Percentiles rank a stretch among this genome's conserved stretches.
phyloP scores from a whole-genome alignment of 345 rosid genomes.

The Laguncularia racemosa region DNA sequence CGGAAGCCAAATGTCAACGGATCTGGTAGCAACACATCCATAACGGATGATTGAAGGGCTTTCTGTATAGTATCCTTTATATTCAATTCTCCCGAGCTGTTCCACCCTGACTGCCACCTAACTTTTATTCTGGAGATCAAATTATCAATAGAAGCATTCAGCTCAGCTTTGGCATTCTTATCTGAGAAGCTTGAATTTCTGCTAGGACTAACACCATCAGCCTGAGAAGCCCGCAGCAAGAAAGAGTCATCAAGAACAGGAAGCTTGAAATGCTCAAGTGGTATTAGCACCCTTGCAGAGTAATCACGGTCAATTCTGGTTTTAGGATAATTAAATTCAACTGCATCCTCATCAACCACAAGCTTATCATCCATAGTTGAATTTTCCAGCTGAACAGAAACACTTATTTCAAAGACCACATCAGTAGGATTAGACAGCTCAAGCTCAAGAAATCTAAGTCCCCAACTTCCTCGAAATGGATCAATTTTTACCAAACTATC shows the following conservation, averaged over 20 bases:
- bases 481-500: conserved; percentile 83
- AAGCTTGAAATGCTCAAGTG: conserved; percentile 91
- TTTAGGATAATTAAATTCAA: conserved; percentile 72
- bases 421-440: conserved; percentile 95
- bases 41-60: conserved; percentile 82
- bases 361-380: conserved; percentile 37
- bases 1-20: conserved; percentile 91
- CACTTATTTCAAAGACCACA: conserved; percentile 80
- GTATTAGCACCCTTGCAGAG: conserved; percentile 88
- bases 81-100: conserved; percentile 90
- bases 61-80: conserved; percentile 84
- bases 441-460: conserved; percentile 86
- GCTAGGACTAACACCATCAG: conserved; percentile 33
- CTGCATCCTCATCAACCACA: conserved; percentile 36
- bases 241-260: conserved; percentile 90
- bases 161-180: conserved; percentile 80
- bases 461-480: conserved; percentile 99
- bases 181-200: conserved; percentile 68
- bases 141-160: conserved; percentile 75
- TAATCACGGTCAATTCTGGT: conserved; percentile 89
- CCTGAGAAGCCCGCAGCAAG: conserved; percentile 57
- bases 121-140: conserved; percentile 88
- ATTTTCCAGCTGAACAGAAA: conserved; percentile 73
- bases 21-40: conserved; percentile 96
- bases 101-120: conserved; percentile 91